These are phyloP conservation scores for Cucurbita moschata DNA, from an alignment of 306 rosid genomes.

Conservation along the genomic window DNA sequence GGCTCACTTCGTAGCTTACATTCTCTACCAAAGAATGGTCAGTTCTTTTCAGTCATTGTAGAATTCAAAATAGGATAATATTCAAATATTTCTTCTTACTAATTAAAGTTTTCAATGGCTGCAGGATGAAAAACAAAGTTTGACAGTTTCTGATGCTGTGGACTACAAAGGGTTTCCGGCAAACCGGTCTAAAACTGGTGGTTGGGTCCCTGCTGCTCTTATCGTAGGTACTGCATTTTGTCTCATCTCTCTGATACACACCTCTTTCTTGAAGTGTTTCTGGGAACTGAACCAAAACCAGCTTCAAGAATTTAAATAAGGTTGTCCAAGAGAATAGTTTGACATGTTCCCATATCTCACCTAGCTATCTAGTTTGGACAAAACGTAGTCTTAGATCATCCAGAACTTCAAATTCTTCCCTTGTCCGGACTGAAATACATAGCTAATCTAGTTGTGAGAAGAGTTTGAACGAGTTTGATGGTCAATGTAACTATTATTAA, in stretches of 20 bases:
- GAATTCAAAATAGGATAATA: neutral
- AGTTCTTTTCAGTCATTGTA: neutral
- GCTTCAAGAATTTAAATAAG: neutral
- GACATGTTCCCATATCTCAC: neutral
- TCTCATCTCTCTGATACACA: neutral
- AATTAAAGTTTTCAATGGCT: neutral
- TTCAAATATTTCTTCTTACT: neutral
- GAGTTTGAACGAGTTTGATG: neutral
- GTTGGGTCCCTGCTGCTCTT: constrained; percentile 75
- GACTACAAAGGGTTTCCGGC: constrained; percentile 70
- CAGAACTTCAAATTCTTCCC: neutral
- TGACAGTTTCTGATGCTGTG: constrained; percentile 57
- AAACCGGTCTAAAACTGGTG: constrained; percentile 69
- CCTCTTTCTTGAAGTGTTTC: neutral
- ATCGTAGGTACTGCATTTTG: constrained; percentile 42
- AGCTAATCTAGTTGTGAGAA: neutral
- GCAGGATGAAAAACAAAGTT: constrained; percentile 60
- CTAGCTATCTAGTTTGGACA: neutral
- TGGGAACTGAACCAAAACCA: neutral
- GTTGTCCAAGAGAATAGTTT: neutral
- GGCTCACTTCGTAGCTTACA: neutral
- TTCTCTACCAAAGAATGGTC: neutral
- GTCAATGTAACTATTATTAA: neutral
- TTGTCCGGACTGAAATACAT: neutral
- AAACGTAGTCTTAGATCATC: neutral